Base-by-base conservation (phyloP, 2,329 filamentous ascomycete species). In the Chrysosphaeria jannelii region DNA sequence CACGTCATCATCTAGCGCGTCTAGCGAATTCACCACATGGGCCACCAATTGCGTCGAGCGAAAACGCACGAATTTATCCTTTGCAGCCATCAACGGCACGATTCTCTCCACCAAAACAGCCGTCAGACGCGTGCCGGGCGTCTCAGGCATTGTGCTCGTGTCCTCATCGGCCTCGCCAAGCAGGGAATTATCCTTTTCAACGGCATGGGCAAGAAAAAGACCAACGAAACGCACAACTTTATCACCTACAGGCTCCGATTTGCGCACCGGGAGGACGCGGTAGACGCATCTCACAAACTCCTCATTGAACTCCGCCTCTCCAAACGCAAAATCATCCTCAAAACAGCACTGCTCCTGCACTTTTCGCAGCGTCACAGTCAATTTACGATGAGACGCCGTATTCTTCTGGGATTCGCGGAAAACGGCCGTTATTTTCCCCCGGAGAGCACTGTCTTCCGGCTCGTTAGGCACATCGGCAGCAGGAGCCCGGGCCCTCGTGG, bases 1-100 rank as follows among this genome's bases (percentile, higher is more conserved):
- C 8, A 91, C 47, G 23, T 85, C 75, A 39, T 90, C 78, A 36
- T 93, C 85, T 34, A 93, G 75, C 2, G 75, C 68, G 30, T 89
- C 75, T 13, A 97, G 54, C 8, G 71, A 85, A 45, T 90, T 90
- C 45, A 97, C 69, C 30, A 91, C 66, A 39, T 90, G 74, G 2
- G 78, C 71, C 25, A 89, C 64, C 24, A 90, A 60, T 40, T 97
- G 85, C 0, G 81, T 88, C 4, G 78, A 64, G 28, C 85, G 59
- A 44, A 76, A 97, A 28, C 85, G 63, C 22, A 93, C 70, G 28
- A 70, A 70, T 44, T 91, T 93, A 45, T 97, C 85, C 45, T 90
- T 93, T 20, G 72, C 63, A 7, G 57, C 57, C 29, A 90, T 51
- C n/a, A 90, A 48, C 5, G 71, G 70, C 3, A 88, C 50, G 11